Percentiles rank a stretch among this genome's conserved stretches.
phyloP scores from a whole-genome alignment of 192 early-diverging fungal genomes.

The Backusella tarrabulga region DNA sequence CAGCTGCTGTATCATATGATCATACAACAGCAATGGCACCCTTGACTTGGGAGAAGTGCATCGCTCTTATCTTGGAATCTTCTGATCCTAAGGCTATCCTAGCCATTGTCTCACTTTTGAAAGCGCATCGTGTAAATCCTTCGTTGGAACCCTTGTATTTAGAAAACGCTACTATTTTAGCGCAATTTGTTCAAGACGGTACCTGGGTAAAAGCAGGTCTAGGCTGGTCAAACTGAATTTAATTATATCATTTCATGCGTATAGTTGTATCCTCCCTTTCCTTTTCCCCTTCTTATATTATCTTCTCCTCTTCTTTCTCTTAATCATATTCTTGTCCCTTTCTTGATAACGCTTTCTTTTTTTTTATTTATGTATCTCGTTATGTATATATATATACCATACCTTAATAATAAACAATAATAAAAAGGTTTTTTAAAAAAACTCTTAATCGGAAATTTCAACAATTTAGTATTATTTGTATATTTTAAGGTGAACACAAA shows the following conservation, averaged over 20 bases:
- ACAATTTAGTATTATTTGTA: neutral
- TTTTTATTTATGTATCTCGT: neutral
- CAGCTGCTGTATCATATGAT: neutral
- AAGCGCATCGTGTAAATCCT: conserved; percentile 1
- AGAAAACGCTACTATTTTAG: conserved; percentile 7
- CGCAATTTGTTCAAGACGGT: conserved; percentile 12
- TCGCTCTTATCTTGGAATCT: conserved; percentile 4
- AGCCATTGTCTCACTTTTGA: conserved; percentile 1
- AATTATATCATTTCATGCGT: neutral
- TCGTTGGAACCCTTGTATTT: neutral
- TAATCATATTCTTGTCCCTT: neutral
- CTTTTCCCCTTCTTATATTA: neutral
- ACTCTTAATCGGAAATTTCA: neutral
- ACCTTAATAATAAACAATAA: neutral
- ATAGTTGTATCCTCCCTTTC: neutral
- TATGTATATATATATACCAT: neutral
- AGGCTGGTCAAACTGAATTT: conserved; percentile 2
- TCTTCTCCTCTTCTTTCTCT: neutral
- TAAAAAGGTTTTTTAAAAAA: neutral
- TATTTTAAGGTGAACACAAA: neutral
- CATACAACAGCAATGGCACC: neutral
- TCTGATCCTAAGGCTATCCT: conserved; percentile 14
- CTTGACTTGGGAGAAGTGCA: conserved; percentile 9
- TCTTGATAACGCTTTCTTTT: neutral
- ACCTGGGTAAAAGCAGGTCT: conserved; percentile 10